These are phyloP conservation scores for Coccinonectria pachysandricola DNA, from an alignment of 2,329 filamentous ascomycete species.

Conservation along the genomic window DNA sequence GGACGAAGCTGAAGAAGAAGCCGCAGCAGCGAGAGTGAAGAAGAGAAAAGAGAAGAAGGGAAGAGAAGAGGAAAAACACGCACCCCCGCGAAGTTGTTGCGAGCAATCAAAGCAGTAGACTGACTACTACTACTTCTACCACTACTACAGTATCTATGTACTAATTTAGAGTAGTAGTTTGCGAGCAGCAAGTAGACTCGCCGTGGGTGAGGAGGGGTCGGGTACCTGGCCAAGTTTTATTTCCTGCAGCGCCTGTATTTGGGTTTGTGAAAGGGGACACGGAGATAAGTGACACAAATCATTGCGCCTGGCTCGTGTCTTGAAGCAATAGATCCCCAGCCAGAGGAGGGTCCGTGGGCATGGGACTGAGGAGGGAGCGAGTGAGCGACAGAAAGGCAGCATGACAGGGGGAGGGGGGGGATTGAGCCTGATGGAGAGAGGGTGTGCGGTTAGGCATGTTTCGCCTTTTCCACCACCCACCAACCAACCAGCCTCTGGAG, in stretches of 20 bases:
- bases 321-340: conserved; percentile 20
- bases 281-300: conserved; percentile 21
- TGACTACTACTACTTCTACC: too few species aligned
- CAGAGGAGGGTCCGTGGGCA: conserved; percentile 14
- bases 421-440: too few species aligned
- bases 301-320: conserved; percentile 21
- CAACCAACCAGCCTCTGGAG: too few species aligned
- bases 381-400: conserved; percentile 10
- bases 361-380: conserved; percentile 14
- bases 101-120: conserved; percentile 5
- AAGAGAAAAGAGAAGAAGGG: conserved; percentile 3
- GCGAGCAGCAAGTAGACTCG: conserved; percentile 4
- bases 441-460: not conserved
- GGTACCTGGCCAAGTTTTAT: conserved; percentile 21
- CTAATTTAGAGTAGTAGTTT: conserved; percentile 8
- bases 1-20: not conserved
- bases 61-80: conserved; percentile 3
- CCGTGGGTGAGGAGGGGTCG: conserved; percentile 17
- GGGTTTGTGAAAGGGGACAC: conserved; percentile 23
- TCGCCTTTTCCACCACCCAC: not conserved
- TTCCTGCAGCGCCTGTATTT: conserved; percentile 12
- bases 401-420: conserved; percentile 5
- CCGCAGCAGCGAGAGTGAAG: not conserved
- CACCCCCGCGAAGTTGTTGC: conserved; percentile 3
- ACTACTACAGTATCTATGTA: too few species aligned